Conservation (phyloP, 768 basidiomycete genomes). For the Leccinum boreale region DNA sequence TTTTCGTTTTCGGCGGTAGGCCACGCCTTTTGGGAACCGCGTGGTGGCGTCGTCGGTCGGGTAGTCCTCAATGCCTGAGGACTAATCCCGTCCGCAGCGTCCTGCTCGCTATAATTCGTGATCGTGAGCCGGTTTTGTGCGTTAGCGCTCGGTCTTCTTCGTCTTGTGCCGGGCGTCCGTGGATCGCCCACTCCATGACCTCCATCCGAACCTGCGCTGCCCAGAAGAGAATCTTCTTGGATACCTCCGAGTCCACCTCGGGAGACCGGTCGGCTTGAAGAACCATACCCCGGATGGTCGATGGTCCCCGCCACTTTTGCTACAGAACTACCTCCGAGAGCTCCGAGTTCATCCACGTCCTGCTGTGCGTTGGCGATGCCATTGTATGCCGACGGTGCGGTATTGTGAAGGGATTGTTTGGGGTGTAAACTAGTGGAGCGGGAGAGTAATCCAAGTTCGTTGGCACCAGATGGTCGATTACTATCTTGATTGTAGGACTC, state of each 20-base stretch:
- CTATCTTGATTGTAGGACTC: slow-evolving; percentile 15
- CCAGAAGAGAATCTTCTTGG: slow-evolving; percentile 17
- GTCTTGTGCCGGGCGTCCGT: slow-evolving; percentile 17
- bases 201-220: slow-evolving; percentile 4
- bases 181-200: background rate
- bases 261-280: slow-evolving; percentile 12
- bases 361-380: slow-evolving; percentile 10
- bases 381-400: slow-evolving; percentile 25
- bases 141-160: slow-evolving; percentile 32
- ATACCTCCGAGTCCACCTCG: slow-evolving; percentile 23
- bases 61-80: slow-evolving; percentile 13
- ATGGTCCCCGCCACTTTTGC: slow-evolving; percentile 16
- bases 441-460: slow-evolving; percentile 2
- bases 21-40: slow-evolving; percentile 19
- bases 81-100: slow-evolving; percentile 35
- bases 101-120: slow-evolving; percentile 39
- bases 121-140: slow-evolving; percentile 39
- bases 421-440: slow-evolving; percentile 12
- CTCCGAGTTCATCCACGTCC: slow-evolving; percentile 23
- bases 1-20: slow-evolving; percentile 47
- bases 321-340: slow-evolving; percentile 10
- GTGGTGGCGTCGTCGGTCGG: slow-evolving; percentile 27
- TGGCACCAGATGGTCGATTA: slow-evolving; percentile 3
- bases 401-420: slow-evolving; percentile 27
- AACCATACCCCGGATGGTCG: slow-evolving; percentile 28